Evolutionary conservation across 306 rosid species (phyloP).

Genomic region (Acacia melanoxylon): DNA sequence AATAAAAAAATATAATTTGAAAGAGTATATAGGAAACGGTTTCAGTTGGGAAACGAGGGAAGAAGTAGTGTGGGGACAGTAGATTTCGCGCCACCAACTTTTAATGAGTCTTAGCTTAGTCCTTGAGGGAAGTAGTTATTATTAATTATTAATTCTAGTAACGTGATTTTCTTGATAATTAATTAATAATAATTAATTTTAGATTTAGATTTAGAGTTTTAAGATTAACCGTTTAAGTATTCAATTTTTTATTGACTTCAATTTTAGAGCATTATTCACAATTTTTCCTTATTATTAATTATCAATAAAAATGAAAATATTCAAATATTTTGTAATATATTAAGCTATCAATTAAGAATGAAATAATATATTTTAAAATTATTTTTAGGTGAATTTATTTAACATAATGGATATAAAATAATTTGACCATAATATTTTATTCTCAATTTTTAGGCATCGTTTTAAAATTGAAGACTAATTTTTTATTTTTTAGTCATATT

Average conservation of each 20-base stretch:
- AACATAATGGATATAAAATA: no score
- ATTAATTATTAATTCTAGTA: no score
- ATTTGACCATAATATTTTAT: neutral
- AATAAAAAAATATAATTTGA: neutral
- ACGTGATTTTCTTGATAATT: neutral
- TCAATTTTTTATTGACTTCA: neutral
- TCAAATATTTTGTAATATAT: neutral
- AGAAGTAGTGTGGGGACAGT: conserved; percentile 22
- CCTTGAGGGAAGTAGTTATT: conserved; percentile 11
- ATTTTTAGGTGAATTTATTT: neutral
- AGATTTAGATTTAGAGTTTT: neutral
- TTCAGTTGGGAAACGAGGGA: conserved; percentile 41
- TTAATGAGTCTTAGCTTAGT: conserved; percentile 9
- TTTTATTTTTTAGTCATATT: neutral
- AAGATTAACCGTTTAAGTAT: neutral
- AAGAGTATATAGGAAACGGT: conserved; percentile 37
- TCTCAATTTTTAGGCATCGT: neutral
- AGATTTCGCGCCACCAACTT: conserved; percentile 73
- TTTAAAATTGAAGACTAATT: neutral
- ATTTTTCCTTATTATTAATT: neutral
- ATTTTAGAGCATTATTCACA: neutral
- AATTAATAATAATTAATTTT: neutral
- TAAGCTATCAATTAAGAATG: neutral
- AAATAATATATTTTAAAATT: neutral
- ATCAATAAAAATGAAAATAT: neutral